These are phyloP conservation scores for Claviceps digitariae DNA, from an alignment of 2,329 filamentous ascomycete genomes.

Conservation along the genomic window DNA sequence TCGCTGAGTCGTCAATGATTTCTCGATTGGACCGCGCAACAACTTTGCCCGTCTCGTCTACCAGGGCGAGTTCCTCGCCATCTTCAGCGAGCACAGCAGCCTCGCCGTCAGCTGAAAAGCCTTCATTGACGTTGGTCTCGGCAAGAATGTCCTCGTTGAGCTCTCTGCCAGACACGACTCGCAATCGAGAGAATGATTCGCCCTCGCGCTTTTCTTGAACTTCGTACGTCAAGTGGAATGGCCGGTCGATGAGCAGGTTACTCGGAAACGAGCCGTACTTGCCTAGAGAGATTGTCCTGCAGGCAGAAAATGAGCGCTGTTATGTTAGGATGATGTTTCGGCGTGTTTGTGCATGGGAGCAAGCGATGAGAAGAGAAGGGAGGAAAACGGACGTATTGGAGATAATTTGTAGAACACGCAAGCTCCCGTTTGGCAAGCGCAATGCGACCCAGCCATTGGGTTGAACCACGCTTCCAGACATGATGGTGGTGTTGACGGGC, in stretches of 20 bases:
- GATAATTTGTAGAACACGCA: slow-evolving; percentile 41
- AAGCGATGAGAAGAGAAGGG: neutral
- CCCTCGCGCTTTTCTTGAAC: slow-evolving; percentile 57
- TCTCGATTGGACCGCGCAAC: slow-evolving; percentile 44
- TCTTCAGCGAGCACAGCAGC: slow-evolving; percentile 23
- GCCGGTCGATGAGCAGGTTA: slow-evolving; percentile 81
- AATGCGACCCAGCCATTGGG: slow-evolving; percentile 48
- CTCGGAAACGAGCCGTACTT: slow-evolving; percentile 88
- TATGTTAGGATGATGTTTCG: slow-evolving; percentile 12
- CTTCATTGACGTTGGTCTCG: slow-evolving; percentile 22
- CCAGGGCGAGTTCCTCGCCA: slow-evolving; percentile 28
- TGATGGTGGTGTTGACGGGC: slow-evolving; percentile 4
- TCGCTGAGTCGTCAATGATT: slow-evolving; percentile 44
- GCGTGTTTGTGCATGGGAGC: neutral
- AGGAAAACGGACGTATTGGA: slow-evolving; percentile 42
- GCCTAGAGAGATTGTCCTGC: slow-evolving; percentile 70
- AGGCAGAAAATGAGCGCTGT: slow-evolving; percentile 10
- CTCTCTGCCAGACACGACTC: slow-evolving; percentile 68
- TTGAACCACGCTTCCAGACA: slow-evolving; percentile 24
- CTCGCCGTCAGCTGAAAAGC: slow-evolving; percentile 28
- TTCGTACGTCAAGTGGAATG: slow-evolving; percentile 85
- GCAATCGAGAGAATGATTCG: slow-evolving; percentile 54
- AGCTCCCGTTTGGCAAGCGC: slow-evolving; percentile 43
- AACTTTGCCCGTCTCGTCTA: slow-evolving; percentile 29
- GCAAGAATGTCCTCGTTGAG: slow-evolving; percentile 67